Evolutionary conservation across 129 eudicot species (phyloP).

Genomic region (Sambucus nigra): DNA sequence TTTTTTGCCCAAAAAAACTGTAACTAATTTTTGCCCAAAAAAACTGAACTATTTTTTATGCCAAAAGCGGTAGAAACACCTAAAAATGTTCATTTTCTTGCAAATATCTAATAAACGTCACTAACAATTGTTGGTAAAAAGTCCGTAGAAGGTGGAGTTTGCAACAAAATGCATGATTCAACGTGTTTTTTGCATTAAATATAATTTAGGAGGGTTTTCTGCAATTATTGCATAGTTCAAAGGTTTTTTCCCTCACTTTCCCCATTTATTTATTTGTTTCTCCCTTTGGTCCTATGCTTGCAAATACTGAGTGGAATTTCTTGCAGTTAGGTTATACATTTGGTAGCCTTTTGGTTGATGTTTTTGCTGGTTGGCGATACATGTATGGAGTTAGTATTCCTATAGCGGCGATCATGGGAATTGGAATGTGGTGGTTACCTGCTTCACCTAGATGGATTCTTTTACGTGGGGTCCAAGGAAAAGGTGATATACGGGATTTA

Average conservation of each 20-base stretch:
- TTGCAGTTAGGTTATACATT: constrained; percentile 69
- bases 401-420: constrained; percentile 58
- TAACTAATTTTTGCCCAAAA: too few species aligned
- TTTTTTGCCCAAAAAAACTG: too few species aligned
- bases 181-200: too few species aligned
- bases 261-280: background rate
- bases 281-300: background rate
- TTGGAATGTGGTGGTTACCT: constrained; percentile 98
- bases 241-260: constrained; percentile 4
- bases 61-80: too few species aligned
- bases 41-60: too few species aligned
- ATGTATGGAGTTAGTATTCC: constrained; percentile 68
- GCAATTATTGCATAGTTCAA: background rate
- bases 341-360: constrained; percentile 69
- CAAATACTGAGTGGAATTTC: background rate
- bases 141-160: too few species aligned
- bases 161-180: too few species aligned
- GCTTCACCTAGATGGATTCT: constrained; percentile 97
- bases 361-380: constrained; percentile 80
- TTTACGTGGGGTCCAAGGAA: constrained; percentile 79
- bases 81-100: too few species aligned
- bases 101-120: too few species aligned
- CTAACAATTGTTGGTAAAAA: too few species aligned
- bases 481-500: constrained; percentile 64
- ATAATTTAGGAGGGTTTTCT: too few species aligned